Evolutionary conservation across 2,329 filamentous ascomycete species (phyloP), one percentile per base, ranked within the genome.

Genomic region (Paecilomyces niveus): DNA sequence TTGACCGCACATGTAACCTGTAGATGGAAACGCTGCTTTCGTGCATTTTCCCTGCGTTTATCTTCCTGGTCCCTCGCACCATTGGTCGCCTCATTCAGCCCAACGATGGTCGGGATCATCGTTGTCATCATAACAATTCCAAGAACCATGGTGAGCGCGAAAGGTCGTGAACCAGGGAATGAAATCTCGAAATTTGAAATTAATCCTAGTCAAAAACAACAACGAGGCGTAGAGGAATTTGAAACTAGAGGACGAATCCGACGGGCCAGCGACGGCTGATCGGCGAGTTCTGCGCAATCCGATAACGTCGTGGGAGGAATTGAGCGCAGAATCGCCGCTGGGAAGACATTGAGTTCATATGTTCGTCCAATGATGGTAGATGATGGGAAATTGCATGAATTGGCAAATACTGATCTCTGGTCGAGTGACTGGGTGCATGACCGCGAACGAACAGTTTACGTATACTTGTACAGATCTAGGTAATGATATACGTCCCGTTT

Each of bases 71-170:
- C 61, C 4, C 65, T 61, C 21, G 57, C 63, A 32, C 59, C 54
- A 31, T 67, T 61, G 13, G 63, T 64, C 9, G 64, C 64, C 57
- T 68, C 62, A 55, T 68, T 68, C 8, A 68, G 52, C 4, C 65
- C 64, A 50, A 67, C 64, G 60, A 68, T 68, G 22, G 65, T 67
- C 33, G 66, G 66, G 45, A 67, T 22, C 65, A 67, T 67, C 8
- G 64, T 53, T 35, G 62, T 58, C 62, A 68, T 65, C 62, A 66
- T 65, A 59, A 63, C 53, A 58, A 66, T 53, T 31, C 67, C 57
- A 31, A 70, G 49, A 31, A 69, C 59, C 69, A 71, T 65, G 35
- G 59, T 55, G 60, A 55, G 39, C 50, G 60, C 18, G 54, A 55
- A 61, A 7, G 35, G 35, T 45, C 35, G 15, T 18, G 35, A 45